Evolutionary conservation across 305 asterid species (phyloP).

Genomic region (Fraxinus platypoda): DNA sequence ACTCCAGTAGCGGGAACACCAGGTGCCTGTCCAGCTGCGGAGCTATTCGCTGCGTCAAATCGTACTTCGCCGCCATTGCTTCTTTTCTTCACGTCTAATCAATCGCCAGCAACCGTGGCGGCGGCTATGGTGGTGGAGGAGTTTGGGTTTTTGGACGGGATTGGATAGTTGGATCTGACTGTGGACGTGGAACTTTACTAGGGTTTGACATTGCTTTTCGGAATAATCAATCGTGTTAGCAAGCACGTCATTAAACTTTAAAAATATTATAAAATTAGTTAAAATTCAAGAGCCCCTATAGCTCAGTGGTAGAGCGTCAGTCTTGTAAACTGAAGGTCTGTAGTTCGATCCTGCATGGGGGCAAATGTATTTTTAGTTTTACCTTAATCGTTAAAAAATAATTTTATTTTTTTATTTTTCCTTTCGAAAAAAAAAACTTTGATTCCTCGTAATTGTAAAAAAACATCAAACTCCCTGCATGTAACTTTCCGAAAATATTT

Average conservation of each 20-base stretch:
- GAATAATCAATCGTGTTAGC: neutral
- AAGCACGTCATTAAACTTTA: neutral
- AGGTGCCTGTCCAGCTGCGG: constrained; percentile 81
- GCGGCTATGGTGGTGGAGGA: neutral
- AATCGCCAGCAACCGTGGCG: neutral
- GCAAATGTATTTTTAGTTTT: constrained; percentile 26
- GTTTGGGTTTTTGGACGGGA: neutral
- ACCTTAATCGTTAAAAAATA: neutral
- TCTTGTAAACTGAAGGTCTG: constrained; percentile 99
- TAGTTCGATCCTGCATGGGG: constrained; percentile 96
- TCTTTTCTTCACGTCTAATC: neutral
- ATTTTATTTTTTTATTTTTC: neutral
- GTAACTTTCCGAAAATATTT: neutral
- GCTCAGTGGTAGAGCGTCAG: constrained; percentile 99
- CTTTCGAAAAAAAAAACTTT: neutral
- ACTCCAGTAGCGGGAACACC: constrained; percentile 82
- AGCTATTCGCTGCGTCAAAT: constrained; percentile 74
- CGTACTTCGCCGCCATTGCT: constrained; percentile 71
- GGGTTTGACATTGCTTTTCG: neutral
- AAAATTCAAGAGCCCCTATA: constrained; percentile 56
- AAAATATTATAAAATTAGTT: neutral
- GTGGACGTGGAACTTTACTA: neutral
- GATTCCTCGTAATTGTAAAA: neutral
- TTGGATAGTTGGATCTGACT: neutral
- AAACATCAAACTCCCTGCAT: neutral